A percentile compares a stretch with the other conserved stretches of the same genome.
phyloP scores from a whole-genome alignment of 345 rosid genomes.

The Pseudoturritis turrita region DNA sequence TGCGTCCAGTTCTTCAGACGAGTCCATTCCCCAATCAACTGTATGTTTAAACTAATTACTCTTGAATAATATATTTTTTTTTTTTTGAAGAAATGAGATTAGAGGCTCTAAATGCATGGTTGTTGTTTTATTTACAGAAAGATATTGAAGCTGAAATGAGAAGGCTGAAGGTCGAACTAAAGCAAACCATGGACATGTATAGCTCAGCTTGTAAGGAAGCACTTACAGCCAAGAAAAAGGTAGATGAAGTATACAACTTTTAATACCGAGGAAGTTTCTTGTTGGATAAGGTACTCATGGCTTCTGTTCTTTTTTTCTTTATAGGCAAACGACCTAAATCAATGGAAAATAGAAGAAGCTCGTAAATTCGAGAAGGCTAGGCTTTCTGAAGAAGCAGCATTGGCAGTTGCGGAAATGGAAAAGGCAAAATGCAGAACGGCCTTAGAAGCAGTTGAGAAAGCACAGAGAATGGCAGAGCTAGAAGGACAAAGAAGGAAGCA shows the following conservation, averaged over 20 bases:
- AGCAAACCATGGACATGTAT: constrained; percentile 85
- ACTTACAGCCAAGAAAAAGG: constrained; percentile 52
- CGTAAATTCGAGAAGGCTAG: constrained; percentile 61
- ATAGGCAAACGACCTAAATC: constrained; percentile 72
- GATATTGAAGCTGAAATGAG: constrained; percentile 80
- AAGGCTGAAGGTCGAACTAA: constrained; percentile 71
- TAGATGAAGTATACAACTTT: not conserved
- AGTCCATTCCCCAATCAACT: constrained; percentile 18
- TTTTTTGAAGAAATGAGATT: not conserved
- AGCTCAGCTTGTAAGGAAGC: constrained; percentile 91
- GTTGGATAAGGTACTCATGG: not conserved
- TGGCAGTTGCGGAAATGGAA: constrained; percentile 73
- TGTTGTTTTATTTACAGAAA: constrained; percentile 35
- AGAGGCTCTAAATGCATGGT: not conserved
- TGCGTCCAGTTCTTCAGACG: constrained; percentile 28
- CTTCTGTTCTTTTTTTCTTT: not conserved
- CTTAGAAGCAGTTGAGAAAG: constrained; percentile 71
- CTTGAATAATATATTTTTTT: not conserved
- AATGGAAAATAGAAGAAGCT: constrained; percentile 62
- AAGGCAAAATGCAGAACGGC: constrained; percentile 75
- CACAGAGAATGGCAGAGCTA: constrained; percentile 60
- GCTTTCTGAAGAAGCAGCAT: constrained; percentile 69
- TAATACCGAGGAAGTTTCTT: not conserved
- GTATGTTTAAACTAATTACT: constrained; percentile 24
- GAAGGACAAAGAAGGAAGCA: constrained; percentile 61